Evolutionary conservation across 805 yeast species (phyloP), one percentile per base, ranked within the genome.

Genomic region (Clavispora phyllophila): DNA sequence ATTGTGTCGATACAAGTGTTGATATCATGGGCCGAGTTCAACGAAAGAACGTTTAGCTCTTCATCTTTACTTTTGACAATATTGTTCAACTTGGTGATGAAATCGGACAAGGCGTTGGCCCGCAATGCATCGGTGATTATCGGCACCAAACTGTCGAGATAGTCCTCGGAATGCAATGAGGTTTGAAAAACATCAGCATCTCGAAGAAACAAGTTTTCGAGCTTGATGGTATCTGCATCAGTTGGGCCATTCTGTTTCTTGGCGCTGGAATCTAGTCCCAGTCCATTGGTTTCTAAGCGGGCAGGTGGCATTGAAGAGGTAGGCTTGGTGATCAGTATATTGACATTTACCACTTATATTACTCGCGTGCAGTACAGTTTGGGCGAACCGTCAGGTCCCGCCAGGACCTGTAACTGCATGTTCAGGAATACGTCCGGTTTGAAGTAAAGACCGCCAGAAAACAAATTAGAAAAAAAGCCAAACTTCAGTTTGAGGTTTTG

Each of bases 101-200:
- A 68, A 14, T 73, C 79, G 6, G 80, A 73, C 27, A 86, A 68
- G 0, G 78, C 69, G 47, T 78, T 70, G 14, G 72, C 63, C 40
- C 68, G 68, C 34, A 88, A 63, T 17, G 89, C 82, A 9, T 79
- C 74, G 53, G 78, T 79, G 49, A 87, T 73, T 14, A 85, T 73
- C 1, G 95, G 95, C 2, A 87, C 84, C 45, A 88, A 72, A 59
- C 85, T 87, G 49, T 87, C 95, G 31, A 87, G 61, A 59, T 82
- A 86, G 52, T 84, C 90, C 43, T 80, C 84, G 3, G 84, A 76
- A 37, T 70, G 63, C 25, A 76, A 56, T 1, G 81, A 73, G 14
- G 73, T 66, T 42, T 68, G 71, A 47, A 66, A 70, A 28, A 70
- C 65, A 51, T 68, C 72, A 17, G 65, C 72, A 47, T 65, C 70